Conservation (phyloP, 2,329 filamentous ascomycete species). For the Apiospora marii region DNA sequence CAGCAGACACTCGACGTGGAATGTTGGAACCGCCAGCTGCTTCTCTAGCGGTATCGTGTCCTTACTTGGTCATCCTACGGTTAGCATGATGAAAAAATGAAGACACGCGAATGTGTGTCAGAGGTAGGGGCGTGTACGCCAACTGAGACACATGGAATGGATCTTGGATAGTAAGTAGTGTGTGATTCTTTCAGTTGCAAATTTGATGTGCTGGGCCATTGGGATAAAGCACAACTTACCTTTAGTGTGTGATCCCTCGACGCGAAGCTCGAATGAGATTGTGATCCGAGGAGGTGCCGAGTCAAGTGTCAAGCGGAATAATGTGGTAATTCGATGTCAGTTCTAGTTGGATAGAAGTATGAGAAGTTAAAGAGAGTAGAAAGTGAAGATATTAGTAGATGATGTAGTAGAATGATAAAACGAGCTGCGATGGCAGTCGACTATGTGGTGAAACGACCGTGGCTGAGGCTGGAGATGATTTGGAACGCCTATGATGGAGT, state of each 20-base stretch:
- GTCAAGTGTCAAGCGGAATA: too few relatives aligned
- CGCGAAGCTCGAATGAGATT: not conserved
- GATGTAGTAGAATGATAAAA: not conserved
- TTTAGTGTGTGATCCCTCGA: not conserved
- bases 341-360: not conserved
- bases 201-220: not conserved
- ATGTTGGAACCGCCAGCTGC: not conserved
- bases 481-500: not conserved
- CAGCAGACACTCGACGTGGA: not conserved
- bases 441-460: not conserved
- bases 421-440: not conserved
- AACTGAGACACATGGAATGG: not conserved
- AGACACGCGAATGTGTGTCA: not conserved
- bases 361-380: not conserved
- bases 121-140: not conserved
- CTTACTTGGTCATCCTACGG: not conserved
- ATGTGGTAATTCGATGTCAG: not conserved
- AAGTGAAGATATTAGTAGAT: not conserved
- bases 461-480: not conserved
- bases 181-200: not conserved
- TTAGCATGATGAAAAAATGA: not conserved
- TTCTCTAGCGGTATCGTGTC: not conserved
- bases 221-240: not conserved
- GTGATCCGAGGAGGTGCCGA: not conserved
- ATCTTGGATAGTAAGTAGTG: not conserved